Percentiles rank a stretch among this genome's conserved stretches.
Conservation (phyloP, 371 early-diverging fungal species). For the Mucor ambiguus region DNA sequence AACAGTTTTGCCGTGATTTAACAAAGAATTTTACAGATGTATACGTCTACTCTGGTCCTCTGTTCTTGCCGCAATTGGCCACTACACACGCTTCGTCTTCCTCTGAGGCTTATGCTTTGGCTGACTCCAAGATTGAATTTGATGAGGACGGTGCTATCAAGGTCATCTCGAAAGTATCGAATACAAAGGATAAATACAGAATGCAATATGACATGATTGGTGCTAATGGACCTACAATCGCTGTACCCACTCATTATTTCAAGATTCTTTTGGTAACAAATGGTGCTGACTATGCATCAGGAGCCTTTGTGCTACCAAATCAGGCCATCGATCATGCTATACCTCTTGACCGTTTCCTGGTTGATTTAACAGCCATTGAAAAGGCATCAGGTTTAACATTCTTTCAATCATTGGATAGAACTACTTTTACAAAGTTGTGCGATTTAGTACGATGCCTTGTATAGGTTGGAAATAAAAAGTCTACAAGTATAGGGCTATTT, state of each 20-base stretch:
- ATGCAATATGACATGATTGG: constrained; percentile 75
- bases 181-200: constrained; percentile 16
- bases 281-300: constrained; percentile 46
- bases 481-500: not conserved
- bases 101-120: not conserved
- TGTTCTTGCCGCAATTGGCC: constrained; percentile 68
- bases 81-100: constrained; percentile 12
- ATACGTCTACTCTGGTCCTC: constrained; percentile 77
- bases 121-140: constrained; percentile 1
- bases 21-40: constrained; percentile 67
- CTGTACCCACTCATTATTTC: constrained; percentile 93
- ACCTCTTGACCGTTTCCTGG: constrained; percentile 65
- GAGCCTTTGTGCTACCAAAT: constrained; percentile 88
- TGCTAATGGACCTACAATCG: constrained; percentile 74
- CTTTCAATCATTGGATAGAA: constrained; percentile 62
- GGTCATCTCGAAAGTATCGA: not conserved
- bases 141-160: not conserved
- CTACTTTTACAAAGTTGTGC: constrained; percentile 44
- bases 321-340: constrained; percentile 57
- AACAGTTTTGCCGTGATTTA: constrained; percentile 71
- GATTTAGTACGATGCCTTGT: constrained; percentile 10
- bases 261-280: constrained; percentile 70
- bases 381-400: constrained; percentile 74
- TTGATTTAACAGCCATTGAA: constrained; percentile 73
- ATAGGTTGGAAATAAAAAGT: not conserved